Evolutionary conservation across 768 basidiomycete genomes (phyloP).

Genomic region (Suillus decipiens): DNA sequence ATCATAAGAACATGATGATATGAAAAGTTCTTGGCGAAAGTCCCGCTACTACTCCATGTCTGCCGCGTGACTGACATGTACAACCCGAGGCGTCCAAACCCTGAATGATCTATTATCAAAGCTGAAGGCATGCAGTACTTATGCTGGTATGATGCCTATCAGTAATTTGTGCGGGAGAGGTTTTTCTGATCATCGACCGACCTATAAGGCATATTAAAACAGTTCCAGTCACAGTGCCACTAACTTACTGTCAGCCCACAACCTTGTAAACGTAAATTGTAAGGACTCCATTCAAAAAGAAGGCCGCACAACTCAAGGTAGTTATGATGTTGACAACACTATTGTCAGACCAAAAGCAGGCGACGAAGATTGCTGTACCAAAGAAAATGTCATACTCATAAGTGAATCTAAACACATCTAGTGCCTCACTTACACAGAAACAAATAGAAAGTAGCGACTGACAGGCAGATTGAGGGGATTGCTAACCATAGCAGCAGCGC

Average conservation of each 20-base stretch:
- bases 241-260: background rate
- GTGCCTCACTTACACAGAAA: background rate
- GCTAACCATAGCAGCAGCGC: background rate
- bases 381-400: background rate
- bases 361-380: background rate
- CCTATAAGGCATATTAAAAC: background rate
- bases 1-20: background rate
- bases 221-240: too few relatives aligned
- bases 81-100: background rate
- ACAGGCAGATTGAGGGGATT: constrained; percentile 2
- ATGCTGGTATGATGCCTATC: background rate
- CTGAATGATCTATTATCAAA: background rate
- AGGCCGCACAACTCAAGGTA: background rate
- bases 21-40: background rate
- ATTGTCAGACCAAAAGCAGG: constrained; percentile 1
- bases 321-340: background rate
- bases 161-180: background rate
- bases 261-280: background rate
- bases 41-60: background rate
- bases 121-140: background rate
- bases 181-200: background rate
- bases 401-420: background rate
- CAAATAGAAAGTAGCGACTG: constrained; percentile 1
- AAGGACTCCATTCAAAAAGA: background rate
- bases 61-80: background rate